Conservation (phyloP, 305 asterid genomes). For the Caryopteris hybrid region DNA sequence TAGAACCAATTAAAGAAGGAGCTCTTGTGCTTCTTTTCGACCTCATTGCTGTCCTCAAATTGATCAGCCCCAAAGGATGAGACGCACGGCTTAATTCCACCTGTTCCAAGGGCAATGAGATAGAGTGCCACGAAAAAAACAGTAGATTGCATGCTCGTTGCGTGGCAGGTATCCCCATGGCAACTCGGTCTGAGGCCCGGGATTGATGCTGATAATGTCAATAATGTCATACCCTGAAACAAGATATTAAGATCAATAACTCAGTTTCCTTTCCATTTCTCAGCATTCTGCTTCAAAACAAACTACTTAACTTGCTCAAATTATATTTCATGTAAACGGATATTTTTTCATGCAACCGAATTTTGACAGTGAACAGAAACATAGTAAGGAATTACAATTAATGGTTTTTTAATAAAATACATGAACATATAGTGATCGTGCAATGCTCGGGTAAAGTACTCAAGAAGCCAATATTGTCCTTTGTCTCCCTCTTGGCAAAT, state of each 20-base stretch:
- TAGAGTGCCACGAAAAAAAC: conserved; percentile 61
- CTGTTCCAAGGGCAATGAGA: conserved; percentile 76
- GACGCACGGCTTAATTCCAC: conserved; percentile 84
- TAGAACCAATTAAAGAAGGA: conserved; percentile 87
- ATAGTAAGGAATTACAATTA: background rate
- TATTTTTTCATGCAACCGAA: background rate
- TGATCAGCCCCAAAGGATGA: conserved; percentile 88
- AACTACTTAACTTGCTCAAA: background rate
- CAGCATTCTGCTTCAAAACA: background rate
- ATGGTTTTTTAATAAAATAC: background rate
- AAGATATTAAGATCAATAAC: background rate
- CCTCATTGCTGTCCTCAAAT: conserved; percentile 73
- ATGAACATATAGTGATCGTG: no score
- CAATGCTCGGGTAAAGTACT: no score
- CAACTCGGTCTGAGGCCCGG: conserved; percentile 66
- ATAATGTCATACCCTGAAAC: conserved; percentile 70
- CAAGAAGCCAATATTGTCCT: no score
- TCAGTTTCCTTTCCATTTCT: background rate
- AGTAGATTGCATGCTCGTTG: conserved; percentile 46
- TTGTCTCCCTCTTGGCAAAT: no score
- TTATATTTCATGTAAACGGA: background rate
- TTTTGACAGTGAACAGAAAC: background rate
- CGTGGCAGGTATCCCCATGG: conserved; percentile 32
- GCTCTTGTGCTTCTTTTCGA: conserved; percentile 53
- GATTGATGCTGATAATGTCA: conserved; percentile 76